Evolutionary conservation across 257 asterid genomes (phyloP).

Genomic region (Lantana camara): DNA sequence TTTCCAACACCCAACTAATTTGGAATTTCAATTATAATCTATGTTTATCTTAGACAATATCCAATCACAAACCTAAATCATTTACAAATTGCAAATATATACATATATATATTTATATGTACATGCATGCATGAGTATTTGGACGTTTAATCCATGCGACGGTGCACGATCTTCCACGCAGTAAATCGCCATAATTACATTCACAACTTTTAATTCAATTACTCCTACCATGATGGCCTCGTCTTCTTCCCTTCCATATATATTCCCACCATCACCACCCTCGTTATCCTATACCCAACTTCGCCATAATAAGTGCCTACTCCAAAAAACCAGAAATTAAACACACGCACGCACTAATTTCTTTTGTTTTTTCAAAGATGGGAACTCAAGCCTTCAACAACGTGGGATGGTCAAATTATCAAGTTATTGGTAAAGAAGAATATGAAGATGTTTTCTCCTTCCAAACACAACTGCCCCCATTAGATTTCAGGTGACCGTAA

Average conservation of each 20-base stretch:
- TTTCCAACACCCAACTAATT: constrained; percentile 16
- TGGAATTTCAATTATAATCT: background rate
- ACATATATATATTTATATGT: background rate
- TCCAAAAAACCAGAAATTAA: constrained; percentile 20
- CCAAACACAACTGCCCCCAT: constrained; percentile 42
- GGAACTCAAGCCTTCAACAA: constrained; percentile 26
- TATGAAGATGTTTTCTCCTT: constrained; percentile 40
- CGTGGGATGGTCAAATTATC: constrained; percentile 48
- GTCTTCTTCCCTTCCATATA: constrained; percentile 36
- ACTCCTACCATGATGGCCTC: constrained; percentile 17
- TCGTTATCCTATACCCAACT: constrained; percentile 22
- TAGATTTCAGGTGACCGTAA: constrained; percentile 53
- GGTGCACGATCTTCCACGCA: constrained; percentile 69
- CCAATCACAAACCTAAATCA: background rate
- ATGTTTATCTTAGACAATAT: background rate
- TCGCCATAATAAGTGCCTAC: constrained; percentile 7
- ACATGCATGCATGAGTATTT: constrained; percentile 26
- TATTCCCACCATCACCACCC: constrained; percentile 25
- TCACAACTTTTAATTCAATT: constrained; percentile 29
- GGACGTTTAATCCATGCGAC: constrained; percentile 41
- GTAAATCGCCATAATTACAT: constrained; percentile 49
- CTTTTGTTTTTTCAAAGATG: constrained; percentile 27
- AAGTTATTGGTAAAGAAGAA: constrained; percentile 37
- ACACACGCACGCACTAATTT: background rate
- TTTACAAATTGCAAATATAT: background rate